Conservation (phyloP, 805 yeast genomes). For the Myxozyma neglecta region DNA sequence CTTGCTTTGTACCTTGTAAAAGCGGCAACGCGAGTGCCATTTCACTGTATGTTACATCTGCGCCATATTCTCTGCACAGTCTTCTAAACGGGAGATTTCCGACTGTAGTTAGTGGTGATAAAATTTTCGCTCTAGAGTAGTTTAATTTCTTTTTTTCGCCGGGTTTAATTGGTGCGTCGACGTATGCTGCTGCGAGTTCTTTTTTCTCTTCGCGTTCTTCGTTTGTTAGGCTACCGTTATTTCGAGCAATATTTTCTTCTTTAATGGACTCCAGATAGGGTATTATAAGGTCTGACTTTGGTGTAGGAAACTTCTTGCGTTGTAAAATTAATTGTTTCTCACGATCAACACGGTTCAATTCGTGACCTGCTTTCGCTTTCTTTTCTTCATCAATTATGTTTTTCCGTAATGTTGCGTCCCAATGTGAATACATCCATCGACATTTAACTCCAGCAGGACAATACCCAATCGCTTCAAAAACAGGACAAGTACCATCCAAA, state of each 20-base stretch:
- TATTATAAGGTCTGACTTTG: slow-evolving; percentile 56
- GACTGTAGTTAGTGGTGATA: slow-evolving; percentile 95
- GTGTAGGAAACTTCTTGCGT: slow-evolving; percentile 62
- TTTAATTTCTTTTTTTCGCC: slow-evolving; percentile 79
- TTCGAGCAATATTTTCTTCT: slow-evolving; percentile 41
- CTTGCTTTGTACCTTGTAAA: slow-evolving; percentile 85
- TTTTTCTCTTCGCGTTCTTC: slow-evolving; percentile 32
- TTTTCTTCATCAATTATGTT: slow-evolving; percentile 48
- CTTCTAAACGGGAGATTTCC: slow-evolving; percentile 96
- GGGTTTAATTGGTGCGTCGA: slow-evolving; percentile 74
- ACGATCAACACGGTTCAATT: slow-evolving; percentile 60
- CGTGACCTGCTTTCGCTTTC: slow-evolving; percentile 47
- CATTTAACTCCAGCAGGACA: slow-evolving; percentile 94
- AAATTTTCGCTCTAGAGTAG: slow-evolving; percentile 72
- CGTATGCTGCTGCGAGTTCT: slow-evolving; percentile 47
- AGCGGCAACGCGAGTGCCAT: slow-evolving; percentile 90
- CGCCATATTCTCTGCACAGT: slow-evolving; percentile 84
- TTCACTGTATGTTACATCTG: slow-evolving; percentile 90
- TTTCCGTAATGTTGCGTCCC: slow-evolving; percentile 45
- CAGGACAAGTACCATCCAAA: slow-evolving; percentile 80
- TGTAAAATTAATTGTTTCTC: slow-evolving; percentile 52
- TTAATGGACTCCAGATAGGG: slow-evolving; percentile 64
- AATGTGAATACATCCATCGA: slow-evolving; percentile 82
- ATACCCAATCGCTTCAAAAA: slow-evolving; percentile 72
- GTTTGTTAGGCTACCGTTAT: slow-evolving; percentile 37